Percentiles rank a stretch among this genome's conserved stretches.
Conservation (phyloP, 495 filamentous ascomycete species). For the Parmelia sp. region DNA sequence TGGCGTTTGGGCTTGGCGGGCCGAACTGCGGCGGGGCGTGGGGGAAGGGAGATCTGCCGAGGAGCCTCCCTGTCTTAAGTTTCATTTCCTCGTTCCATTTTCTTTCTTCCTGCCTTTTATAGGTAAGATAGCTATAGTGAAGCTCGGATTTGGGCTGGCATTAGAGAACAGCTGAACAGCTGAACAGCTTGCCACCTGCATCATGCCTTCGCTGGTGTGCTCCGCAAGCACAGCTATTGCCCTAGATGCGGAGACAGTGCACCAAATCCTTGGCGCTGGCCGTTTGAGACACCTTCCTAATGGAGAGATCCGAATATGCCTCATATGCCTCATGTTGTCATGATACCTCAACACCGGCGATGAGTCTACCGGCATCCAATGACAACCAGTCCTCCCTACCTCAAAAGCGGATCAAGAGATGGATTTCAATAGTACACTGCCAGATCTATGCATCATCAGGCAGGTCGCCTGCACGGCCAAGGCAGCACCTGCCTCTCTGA, state of each 20-base stretch:
- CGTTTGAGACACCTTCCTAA: constrained; percentile 2
- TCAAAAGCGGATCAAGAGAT: not conserved
- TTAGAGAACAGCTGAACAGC: not conserved
- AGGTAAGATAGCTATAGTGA: too few species aligned
- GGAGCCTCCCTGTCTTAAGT: not conserved
- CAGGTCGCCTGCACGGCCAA: not conserved
- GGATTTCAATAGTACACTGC: not conserved
- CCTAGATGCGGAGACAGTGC: not conserved
- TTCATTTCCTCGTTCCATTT: not conserved
- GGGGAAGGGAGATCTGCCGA: not conserved
- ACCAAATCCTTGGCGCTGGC: not conserved
- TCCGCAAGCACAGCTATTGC: not conserved
- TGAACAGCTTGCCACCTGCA: too few species aligned
- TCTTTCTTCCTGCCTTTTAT: not conserved
- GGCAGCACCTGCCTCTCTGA: not conserved
- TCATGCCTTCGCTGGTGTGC: not conserved
- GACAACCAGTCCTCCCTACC: not conserved
- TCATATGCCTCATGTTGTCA: constrained; percentile 3
- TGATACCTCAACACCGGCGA: not conserved
- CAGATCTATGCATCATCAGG: not conserved
- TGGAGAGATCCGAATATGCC: not conserved
- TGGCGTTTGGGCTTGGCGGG: not conserved
- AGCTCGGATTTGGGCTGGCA: not conserved
- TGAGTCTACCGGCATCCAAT: not conserved
- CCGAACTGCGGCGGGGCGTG: too few species aligned